Evolutionary conservation across 2,329 filamentous ascomycete species (phyloP), one percentile per base, ranked within the genome.

Genomic region (Aspergillus costaricaensis): DNA sequence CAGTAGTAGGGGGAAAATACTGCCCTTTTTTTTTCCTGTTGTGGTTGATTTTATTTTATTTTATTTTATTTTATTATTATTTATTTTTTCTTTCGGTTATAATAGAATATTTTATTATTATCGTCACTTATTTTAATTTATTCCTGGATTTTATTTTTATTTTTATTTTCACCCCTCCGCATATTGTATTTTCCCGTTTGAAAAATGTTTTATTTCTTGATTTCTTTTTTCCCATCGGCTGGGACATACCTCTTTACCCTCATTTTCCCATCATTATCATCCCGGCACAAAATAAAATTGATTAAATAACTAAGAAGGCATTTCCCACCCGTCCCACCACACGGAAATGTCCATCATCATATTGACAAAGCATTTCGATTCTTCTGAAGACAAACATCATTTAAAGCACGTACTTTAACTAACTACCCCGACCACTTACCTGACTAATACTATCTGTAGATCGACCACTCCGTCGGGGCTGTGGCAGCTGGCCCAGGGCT

Each of bases 1-100:
- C 62, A 65, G 58, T 60, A 66, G 62, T 53, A 59, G 32, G 57
- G 59, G 58, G 41, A 52, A 44, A 44, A 21, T 57, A 27, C 39
- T 55, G 51, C 51, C 49, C 53, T 49, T 41, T 55, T 48, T 56
- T 54, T 57, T 12, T 15, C 27, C 27, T 30, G 27, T 58, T 54
- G 15, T 21, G 27, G 32, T 54, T 48, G 19, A 36, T 36, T 36
- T 36, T 17, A 38, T 38, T 39, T 39, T 27, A 36, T 17, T 43
- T 17, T 50, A 48, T 56, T 27, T 41, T 48, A 19, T 38, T 39
- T 43, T 51, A 38, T 58, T 55, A 55, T 21, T 36, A 32, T 32
- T 12, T 61, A 19, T 17, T 58, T 55, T n/a, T 48, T 44, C 23
- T 50, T 39, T 10, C 47, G 21, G 15, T 36, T 36, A 36, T 36